Percentiles rank a stretch among this genome's conserved stretches.
Conservation (phyloP, 352 stramenopile genomes). For the Pythium grandisporangium region DNA sequence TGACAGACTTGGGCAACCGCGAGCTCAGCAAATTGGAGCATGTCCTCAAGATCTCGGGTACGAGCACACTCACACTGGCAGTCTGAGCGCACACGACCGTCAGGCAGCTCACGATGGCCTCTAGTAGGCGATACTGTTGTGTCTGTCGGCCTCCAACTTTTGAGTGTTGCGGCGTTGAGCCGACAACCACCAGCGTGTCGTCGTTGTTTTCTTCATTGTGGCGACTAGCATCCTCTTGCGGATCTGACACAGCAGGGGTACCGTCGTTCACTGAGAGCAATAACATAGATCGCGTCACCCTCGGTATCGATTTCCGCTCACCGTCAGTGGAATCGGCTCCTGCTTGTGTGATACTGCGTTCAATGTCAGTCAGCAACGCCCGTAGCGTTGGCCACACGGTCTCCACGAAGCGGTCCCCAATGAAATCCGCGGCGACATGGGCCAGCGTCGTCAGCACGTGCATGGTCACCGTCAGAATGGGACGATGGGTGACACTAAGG, state of each 20-base stretch:
- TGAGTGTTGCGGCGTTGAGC: too few species aligned
- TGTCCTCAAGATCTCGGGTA: constrained; percentile 35
- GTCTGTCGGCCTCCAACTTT: too few species aligned
- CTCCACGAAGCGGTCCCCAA: constrained; percentile 73
- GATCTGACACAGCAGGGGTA: background rate
- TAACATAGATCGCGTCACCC: constrained; percentile 66
- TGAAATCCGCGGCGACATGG: constrained; percentile 58
- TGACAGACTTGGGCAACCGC: constrained; percentile 20
- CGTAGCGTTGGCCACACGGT: constrained; percentile 60
- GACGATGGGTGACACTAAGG: constrained; percentile 38
- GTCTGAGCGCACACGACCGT: constrained; percentile 30
- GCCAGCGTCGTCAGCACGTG: constrained; percentile 40
- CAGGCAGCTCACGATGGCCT: constrained; percentile 54
- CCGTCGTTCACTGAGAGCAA: constrained; percentile 17
- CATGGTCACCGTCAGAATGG: constrained; percentile 50
- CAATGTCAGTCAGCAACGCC: constrained; percentile 27
- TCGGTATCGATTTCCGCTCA: too few species aligned
- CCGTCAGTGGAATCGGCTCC: constrained; percentile 15
- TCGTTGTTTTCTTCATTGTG: too few species aligned
- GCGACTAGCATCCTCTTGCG: background rate
- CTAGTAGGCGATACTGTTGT: constrained; percentile 42
- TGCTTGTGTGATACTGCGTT: constrained; percentile 10
- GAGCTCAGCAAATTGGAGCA: constrained; percentile 39
- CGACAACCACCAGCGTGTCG: too few species aligned
- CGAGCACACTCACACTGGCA: constrained; percentile 35